Evolutionary conservation across 768 basidiomycete genomes (phyloP), one percentile per base, ranked within the genome.

Genomic region (Dictyophora rubrovolvata): DNA sequence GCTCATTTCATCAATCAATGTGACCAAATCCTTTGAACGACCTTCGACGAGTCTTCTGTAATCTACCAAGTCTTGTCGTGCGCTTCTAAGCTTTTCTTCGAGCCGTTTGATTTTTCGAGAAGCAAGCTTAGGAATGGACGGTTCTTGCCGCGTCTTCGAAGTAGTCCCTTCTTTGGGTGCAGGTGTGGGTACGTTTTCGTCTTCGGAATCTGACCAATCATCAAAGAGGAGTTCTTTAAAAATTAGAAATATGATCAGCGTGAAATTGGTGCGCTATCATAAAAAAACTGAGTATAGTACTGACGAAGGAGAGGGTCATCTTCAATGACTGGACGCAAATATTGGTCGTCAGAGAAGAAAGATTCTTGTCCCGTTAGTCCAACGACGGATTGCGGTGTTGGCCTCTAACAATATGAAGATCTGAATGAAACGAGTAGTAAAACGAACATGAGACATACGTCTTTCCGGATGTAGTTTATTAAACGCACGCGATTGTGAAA

Each of bases 301-400:
- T 67, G 66, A 96, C 95, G 89, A 21, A 98, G 84, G 12, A 96
- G 72, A 1, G 92, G 87, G 68, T 97, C 95, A 65, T 93, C 87
- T 65, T 89, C 85, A 48, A 96, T 63, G 28, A 80, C 82, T 1
- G 95, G 95, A 46, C 81, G 79, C 20, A 98, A 81, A 66, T 90
- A 90, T 57, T 81, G 81, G 66, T 98, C 94, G 8, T 84, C 81
- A 12, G 73, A 68, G 61, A 94, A 81, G 64, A 91, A 79, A 0
- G 76, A 55, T 67, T 90, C 87, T 0, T 71, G 68, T 20, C 83
- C 83, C 33, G 77, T 78, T 57, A 90, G 65, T 48, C 66, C 66
- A n/a, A 67, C 63, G 14, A 82, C 72, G 47, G 77, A 73, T 8
- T 68, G 61, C 5, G 83, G 69, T 9, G 77, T 69, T 52, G 77